phyloP scores from a whole-genome alignment of 2,329 filamentous ascomycete genomes.

The Juglanconis sp. region DNA sequence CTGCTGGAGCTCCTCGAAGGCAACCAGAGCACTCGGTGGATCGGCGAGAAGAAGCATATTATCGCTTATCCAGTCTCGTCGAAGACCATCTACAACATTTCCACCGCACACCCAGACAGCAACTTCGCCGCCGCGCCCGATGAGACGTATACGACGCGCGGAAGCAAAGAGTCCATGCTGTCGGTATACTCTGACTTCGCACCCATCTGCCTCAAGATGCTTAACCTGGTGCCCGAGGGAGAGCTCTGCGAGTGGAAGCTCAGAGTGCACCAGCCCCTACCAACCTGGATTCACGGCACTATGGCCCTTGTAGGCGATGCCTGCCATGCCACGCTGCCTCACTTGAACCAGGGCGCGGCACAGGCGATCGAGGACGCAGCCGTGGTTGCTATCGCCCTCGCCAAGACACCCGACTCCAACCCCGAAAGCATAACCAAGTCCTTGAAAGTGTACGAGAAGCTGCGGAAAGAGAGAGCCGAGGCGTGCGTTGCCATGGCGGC shows the following conservation, averaged over 20 bases:
- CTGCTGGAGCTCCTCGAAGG: constrained; percentile 53
- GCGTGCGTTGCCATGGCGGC: constrained; percentile 49
- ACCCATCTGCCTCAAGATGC: constrained; percentile 57
- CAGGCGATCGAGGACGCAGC: constrained; percentile 64
- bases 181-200: constrained; percentile 58
- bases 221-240: constrained; percentile 59
- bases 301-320: constrained; percentile 56
- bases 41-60: constrained; percentile 63
- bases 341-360: constrained; percentile 62
- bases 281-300: constrained; percentile 56
- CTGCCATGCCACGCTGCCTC: constrained; percentile 61
- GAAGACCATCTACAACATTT: constrained; percentile 65
- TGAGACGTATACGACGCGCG: constrained; percentile 61
- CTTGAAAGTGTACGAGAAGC: constrained; percentile 46
- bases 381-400: constrained; percentile 39
- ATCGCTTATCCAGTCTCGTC: constrained; percentile 64
- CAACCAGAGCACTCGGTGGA: constrained; percentile 59
- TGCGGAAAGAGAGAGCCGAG: constrained; percentile 48
- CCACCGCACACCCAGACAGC: constrained; percentile 57
- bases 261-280: constrained; percentile 57
- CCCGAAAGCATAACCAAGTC: constrained; percentile 41
- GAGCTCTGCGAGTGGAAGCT: constrained; percentile 67
- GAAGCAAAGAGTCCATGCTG: constrained; percentile 59
- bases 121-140: constrained; percentile 49
- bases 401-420: constrained; percentile 30